Conservation (phyloP, 2,329 filamentous ascomycete species). For the Beauveria sp. region DNA sequence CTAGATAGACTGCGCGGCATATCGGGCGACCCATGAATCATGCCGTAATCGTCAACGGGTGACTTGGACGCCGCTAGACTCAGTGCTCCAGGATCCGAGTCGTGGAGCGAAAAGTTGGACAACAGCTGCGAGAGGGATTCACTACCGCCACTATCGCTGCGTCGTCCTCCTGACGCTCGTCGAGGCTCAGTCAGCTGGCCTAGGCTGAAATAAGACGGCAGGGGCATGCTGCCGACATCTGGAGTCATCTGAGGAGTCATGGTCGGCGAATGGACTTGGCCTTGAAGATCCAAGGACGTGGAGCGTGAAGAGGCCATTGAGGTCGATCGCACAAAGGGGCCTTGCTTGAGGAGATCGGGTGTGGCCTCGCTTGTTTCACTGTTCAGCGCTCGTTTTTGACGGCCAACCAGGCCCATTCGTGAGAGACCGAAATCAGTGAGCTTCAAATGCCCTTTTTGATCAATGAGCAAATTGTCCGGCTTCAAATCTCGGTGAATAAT, state of each 20-base stretch:
- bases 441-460: conserved; percentile 93
- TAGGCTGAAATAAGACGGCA: conserved; percentile 90
- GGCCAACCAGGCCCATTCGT: conserved; percentile 91
- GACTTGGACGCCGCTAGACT: conserved; percentile 38
- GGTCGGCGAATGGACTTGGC: conserved; percentile 64
- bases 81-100: conserved; percentile 38
- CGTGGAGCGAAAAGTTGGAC: conserved; percentile 66
- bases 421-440: conserved; percentile 96
- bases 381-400: conserved; percentile 87
- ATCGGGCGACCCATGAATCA: conserved; percentile 70
- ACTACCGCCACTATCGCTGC: conserved; percentile 88
- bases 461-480: conserved; percentile 93
- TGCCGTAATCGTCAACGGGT: conserved; percentile 68
- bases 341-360: conserved; percentile 86
- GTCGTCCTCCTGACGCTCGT: conserved; percentile 64
- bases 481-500: conserved; percentile 97
- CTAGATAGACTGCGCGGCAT: conserved; percentile 40
- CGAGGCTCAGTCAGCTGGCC: conserved; percentile 51
- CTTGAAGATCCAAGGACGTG: conserved; percentile 83
- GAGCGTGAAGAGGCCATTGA: conserved; percentile 88
- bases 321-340: conserved; percentile 76
- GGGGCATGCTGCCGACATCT: conserved; percentile 54
- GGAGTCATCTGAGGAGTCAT: conserved; percentile 84
- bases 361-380: conserved; percentile 70
- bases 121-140: conserved; percentile 80